Base-by-base conservation (phyloP, 306 rosid genomes). In the Prunus kanzakura region DNA sequence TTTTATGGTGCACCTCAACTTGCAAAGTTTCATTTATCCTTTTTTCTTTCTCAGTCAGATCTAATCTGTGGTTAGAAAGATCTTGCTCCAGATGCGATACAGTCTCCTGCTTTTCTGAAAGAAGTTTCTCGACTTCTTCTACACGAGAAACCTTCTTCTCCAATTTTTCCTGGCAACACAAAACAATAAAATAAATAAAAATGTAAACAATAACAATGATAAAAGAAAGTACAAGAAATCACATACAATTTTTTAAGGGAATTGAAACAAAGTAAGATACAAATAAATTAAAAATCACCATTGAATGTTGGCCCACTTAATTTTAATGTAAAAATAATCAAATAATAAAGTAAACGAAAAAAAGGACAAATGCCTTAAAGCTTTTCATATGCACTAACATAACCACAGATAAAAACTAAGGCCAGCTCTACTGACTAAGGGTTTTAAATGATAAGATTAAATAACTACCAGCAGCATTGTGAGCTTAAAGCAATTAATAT, bases 21-120 rank as follows among this genome's bases (percentile, higher is more conserved):
- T 83, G 90, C 69, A 77, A 69, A 70, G 73, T 67, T 6, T 85
- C 97, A 49, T 83, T 88, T 79, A 92, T 76, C 81, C 78, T 90
- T 82, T 82, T 95, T 73, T 92, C 99, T 64, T 74, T 87, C 78
- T 88, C 96, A 45, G 38, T 66, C 79, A 95, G 87, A 71, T 92
- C 93, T 16, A 18, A 52, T 79, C 82, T 88, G 86, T 88, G 81
- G 74, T 81, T 92, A 11, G 91, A 86, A 79, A 92, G 87, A 77
- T 88, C 93, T 65, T 78, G 85, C 87, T 92, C 97, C 65, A 95
- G 64, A 70, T 62, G 84, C 23, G 89, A 85, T 73, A 91, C 30
- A 20, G 68, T 64, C 71, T 83, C 90, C 81, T 84, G 83, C 76
- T 86, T 90, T 80, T 88, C 96, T 1, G 84, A 82, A 20, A 95